phyloP scores from a whole-genome alignment of 1,284 basidiomycete species.

The Trichosporon sp. region DNA sequence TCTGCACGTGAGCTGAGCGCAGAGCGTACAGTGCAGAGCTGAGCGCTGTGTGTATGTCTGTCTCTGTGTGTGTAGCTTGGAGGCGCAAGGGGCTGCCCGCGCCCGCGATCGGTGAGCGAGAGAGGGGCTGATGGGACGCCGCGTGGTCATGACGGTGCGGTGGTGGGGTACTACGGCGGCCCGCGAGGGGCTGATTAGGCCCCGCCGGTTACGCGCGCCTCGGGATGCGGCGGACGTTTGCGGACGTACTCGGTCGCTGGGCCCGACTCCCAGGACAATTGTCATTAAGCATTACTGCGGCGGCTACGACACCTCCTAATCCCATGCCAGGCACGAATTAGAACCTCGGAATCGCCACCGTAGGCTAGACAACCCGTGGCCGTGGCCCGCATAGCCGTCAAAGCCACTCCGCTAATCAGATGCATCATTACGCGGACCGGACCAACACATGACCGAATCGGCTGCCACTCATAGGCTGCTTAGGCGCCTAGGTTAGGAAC shows the following conservation, averaged over 20 bases:
- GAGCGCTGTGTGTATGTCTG: no score
- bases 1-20: neutral
- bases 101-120: neutral
- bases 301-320: neutral
- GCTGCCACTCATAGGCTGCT: neutral
- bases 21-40: no score
- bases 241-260: neutral
- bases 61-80: no score
- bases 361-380: no score
- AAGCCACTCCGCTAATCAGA: neutral
- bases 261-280: neutral
- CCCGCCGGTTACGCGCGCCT: neutral
- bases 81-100: neutral
- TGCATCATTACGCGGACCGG: neutral
- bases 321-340: neutral
- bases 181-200: conserved; percentile 2
- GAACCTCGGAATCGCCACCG: neutral
- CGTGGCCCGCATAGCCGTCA: no score
- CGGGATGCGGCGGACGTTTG: neutral
- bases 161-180: conserved; percentile 3
- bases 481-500: no score
- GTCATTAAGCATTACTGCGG: neutral
- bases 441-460: conserved; percentile 2
- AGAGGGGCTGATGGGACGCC: neutral
- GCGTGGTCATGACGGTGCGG: neutral